Base-by-base conservation (phyloP, 2,329 filamentous ascomycete genomes). In the Curvularia hawaiiensis region DNA sequence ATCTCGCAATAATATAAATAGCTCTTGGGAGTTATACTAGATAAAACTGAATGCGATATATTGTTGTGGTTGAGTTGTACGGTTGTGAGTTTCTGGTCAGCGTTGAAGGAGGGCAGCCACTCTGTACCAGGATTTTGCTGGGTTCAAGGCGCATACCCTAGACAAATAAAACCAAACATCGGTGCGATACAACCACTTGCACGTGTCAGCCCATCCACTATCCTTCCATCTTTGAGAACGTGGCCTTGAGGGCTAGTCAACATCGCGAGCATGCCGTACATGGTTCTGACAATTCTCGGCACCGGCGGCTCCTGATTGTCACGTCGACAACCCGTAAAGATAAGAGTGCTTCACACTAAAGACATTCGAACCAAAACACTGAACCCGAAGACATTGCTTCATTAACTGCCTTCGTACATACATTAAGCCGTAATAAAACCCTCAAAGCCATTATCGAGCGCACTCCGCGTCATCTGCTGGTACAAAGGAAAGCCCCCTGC, bases 401-500 rank as follows among this genome's bases (percentile, higher is more conserved):
- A 38, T n/a, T 4, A 12, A 33, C 18, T 5, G 22, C 6, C 45
- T 45, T 12, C 28, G 30, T 30, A 44, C 10, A 56, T 20, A 33
- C 16, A 44, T 61, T 56, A 74, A 33, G 68, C 73, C 2, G 69
- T 75, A 14, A 75, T 57, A 18, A 76, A 77, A 0, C 74, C 75
- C 30, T 68, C 60, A 47, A 76, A 70, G 2, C 69, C 73, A 38
- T 74, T 72, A 35, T 79, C 70, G 48, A 80, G 64, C 52, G 69
- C 72, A 40, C 67, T 72, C 46, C 77, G 68, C 52, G 75, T 76
- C 61, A 78, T 68, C 58, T 75, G 69, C 58, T 74, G 73, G 41
- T 80, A 80, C 59, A 73, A 26, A 1, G 75, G 75, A 44, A 78
- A 70, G 0, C 79, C 79, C 7, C 79, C 79, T 10, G 78, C 71